Percentiles rank a stretch among this genome's conserved stretches.
Evolutionary conservation across 768 basidiomycete species (phyloP).

Genomic region (Lanmaoa pseudosensibilis): DNA sequence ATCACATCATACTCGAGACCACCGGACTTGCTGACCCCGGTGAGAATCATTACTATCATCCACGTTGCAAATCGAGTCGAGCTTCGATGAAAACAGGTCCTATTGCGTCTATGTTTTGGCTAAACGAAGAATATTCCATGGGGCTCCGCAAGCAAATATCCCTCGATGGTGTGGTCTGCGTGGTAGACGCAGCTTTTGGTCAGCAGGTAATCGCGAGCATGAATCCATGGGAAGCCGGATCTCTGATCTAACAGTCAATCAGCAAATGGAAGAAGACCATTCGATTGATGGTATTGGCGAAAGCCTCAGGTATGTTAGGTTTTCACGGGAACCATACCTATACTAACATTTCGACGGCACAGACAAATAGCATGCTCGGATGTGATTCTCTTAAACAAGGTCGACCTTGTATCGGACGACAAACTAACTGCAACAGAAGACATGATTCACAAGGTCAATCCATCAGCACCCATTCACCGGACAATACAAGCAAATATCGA

Average conservation of each 20-base stretch:
- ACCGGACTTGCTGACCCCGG: slow-evolving; percentile 97
- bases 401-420: slow-evolving; percentile 61
- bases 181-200: slow-evolving; percentile 89
- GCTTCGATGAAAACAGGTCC: slow-evolving; percentile 49
- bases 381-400: slow-evolving; percentile 90
- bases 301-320: slow-evolving; percentile 64
- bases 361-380: slow-evolving; percentile 96
- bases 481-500: slow-evolving; percentile 76
- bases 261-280: slow-evolving; percentile 89
- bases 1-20: slow-evolving; percentile 94
- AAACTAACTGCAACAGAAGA: slow-evolving; percentile 50
- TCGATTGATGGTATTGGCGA: slow-evolving; percentile 67
- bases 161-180: slow-evolving; percentile 88
- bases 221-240: slow-evolving; percentile 32
- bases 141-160: slow-evolving; percentile 70
- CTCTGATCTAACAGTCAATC: not conserved
- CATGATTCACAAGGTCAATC: slow-evolving; percentile 76
- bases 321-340: not conserved
- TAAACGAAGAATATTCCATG: slow-evolving; percentile 75
- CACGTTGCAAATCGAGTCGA: not conserved
- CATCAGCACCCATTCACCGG: slow-evolving; percentile 68
- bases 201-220: slow-evolving; percentile 41
- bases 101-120: slow-evolving; percentile 86
- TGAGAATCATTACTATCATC: slow-evolving; percentile 29
- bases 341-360: slow-evolving; percentile 5